Conservation (phyloP, 192 early-diverging fungal species). For the Dimargaris cristalligena region DNA sequence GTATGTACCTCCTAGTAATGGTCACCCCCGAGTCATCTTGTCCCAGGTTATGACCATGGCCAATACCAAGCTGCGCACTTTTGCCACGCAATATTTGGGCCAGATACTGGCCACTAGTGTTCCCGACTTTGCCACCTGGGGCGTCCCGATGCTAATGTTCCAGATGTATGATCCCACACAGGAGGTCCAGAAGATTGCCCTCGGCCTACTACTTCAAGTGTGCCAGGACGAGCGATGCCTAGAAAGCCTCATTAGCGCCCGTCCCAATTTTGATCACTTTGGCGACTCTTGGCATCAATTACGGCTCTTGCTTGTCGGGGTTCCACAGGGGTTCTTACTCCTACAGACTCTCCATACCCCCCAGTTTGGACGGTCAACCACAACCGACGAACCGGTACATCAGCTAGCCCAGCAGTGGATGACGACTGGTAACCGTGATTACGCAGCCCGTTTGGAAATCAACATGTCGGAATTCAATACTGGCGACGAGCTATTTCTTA, state of each 20-base stretch:
- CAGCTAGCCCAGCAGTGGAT: not conserved
- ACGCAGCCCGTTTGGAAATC: not conserved
- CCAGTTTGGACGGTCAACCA: not conserved
- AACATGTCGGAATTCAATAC: not conserved
- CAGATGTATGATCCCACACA: slow-evolving; percentile 1
- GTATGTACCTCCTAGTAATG: no score
- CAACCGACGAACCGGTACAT: not conserved
- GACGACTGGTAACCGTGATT: not conserved
- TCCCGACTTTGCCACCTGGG: slow-evolving; percentile 3
- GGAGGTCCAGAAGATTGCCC: not conserved
- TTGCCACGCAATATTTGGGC: slow-evolving; percentile 6
- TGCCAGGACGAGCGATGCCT: not conserved
- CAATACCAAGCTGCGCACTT: not conserved
- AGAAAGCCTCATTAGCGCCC: not conserved
- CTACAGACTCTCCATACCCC: not conserved
- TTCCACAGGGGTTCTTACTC: not conserved
- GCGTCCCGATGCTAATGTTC: not conserved
- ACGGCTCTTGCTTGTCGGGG: not conserved
- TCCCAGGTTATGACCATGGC: slow-evolving; percentile 4
- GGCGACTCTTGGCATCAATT: not conserved
- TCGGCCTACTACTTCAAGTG: not conserved
- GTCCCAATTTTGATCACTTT: slow-evolving; percentile 7
- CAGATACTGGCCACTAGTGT: not conserved
- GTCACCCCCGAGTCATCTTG: slow-evolving; percentile 4
- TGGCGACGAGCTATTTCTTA: not conserved